Evolutionary conservation across 345 rosid species (phyloP).

Genomic region (Lepidium africanum): DNA sequence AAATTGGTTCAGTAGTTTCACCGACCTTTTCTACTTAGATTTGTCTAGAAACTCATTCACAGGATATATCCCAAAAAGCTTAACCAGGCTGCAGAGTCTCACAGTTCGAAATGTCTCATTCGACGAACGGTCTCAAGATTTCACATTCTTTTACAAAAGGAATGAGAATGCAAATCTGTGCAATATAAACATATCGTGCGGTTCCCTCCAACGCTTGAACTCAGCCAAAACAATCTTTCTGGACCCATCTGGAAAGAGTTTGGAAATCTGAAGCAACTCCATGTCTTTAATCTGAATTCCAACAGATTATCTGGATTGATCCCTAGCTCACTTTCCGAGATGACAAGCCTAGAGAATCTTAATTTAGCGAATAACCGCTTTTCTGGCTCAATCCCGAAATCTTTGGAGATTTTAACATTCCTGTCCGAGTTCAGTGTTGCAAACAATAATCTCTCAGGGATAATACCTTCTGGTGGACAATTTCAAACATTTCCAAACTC

Average conservation of each 20-base stretch:
- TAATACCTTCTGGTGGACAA: slow-evolving; percentile 47
- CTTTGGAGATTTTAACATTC: slow-evolving; percentile 30
- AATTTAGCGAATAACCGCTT: slow-evolving; percentile 34
- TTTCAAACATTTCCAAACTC: slow-evolving; percentile 54
- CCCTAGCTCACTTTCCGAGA: slow-evolving; percentile 29
- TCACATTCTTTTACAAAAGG: slow-evolving; percentile 31
- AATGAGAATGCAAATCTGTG: slow-evolving; percentile 21
- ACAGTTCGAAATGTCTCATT: slow-evolving; percentile 24
- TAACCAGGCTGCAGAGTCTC: slow-evolving; percentile 35
- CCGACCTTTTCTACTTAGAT: slow-evolving; percentile 22
- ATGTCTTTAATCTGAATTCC: slow-evolving; percentile 20
- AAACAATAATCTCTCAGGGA: slow-evolving; percentile 41
- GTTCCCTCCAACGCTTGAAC: slow-evolving; percentile 25
- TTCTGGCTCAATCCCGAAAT: slow-evolving; percentile 28
- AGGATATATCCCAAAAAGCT: not conserved
- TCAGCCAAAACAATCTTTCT: slow-evolving; percentile 23
- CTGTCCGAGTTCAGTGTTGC: slow-evolving; percentile 47
- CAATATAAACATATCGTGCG: slow-evolving; percentile 35
- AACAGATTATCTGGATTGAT: slow-evolving; percentile 34
- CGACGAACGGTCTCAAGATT: slow-evolving; percentile 32
- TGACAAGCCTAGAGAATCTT: slow-evolving; percentile 39
- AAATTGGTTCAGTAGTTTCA: slow-evolving; percentile 33
- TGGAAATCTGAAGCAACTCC: slow-evolving; percentile 36
- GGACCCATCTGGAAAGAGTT: slow-evolving; percentile 40
- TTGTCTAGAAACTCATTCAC: not conserved